phyloP scores from a whole-genome alignment of 2,329 filamentous ascomycete species.

The Exophiala mesophila region DNA sequence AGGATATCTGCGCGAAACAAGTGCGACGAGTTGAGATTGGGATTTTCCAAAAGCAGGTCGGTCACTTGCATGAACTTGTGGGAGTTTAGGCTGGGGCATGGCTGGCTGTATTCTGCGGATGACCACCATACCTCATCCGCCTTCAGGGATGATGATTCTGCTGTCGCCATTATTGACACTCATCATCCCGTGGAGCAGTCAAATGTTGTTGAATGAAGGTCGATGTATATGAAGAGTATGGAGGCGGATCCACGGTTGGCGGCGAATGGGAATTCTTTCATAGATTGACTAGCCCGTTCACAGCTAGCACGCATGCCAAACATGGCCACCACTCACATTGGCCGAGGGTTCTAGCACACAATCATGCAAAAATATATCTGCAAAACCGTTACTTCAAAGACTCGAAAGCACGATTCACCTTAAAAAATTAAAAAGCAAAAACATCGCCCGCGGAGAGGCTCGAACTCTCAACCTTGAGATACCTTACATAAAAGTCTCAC shows the following conservation, averaged over 20 bases:
- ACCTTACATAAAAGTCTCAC: conserved; percentile 10
- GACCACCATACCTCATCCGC: conserved; percentile 9
- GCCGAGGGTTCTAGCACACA: not conserved
- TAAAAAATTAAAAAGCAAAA: conserved; percentile 6
- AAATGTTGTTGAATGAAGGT: not conserved
- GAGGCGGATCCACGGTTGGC: not conserved
- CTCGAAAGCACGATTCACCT: too few species aligned
- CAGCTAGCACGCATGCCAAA: not conserved
- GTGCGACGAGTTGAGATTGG: conserved; percentile 55
- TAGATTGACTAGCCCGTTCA: too few species aligned
- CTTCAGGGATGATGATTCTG: not conserved
- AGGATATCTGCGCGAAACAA: conserved; percentile 59
- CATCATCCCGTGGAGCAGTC: too few species aligned
- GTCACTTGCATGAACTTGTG: conserved; percentile 46
- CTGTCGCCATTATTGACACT: too few species aligned
- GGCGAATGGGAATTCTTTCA: not conserved
- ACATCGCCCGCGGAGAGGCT: conserved; percentile 17
- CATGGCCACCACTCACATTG: not conserved
- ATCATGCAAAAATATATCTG: too few species aligned
- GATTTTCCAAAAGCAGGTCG: conserved; percentile 45
- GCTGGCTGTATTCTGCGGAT: conserved; percentile 7
- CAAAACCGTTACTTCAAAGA: too few species aligned
- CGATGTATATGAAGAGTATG: not conserved
- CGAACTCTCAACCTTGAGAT: conserved; percentile 23
- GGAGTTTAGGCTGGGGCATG: conserved; percentile 16